These are phyloP conservation scores for Macrophomina tecta DNA, from an alignment of 2,329 filamentous ascomycete species.

Conservation along the genomic window DNA sequence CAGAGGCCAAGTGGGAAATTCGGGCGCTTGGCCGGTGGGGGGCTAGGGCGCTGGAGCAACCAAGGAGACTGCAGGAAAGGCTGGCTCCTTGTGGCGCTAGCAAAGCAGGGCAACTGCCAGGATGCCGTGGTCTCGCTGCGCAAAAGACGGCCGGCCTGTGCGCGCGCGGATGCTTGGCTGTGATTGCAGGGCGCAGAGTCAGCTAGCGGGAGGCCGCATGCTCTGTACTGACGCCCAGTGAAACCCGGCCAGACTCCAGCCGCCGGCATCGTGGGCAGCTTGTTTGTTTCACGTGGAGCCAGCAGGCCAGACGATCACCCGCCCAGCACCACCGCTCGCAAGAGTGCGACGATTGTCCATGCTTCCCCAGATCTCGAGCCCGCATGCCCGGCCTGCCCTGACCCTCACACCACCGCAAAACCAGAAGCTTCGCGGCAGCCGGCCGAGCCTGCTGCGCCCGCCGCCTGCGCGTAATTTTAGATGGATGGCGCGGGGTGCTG, in stretches of 20 bases:
- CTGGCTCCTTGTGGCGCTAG: slow-evolving; percentile 16
- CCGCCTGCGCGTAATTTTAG: not conserved
- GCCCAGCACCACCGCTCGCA: not conserved
- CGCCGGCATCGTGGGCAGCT: not conserved
- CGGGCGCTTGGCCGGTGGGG: slow-evolving; percentile 23
- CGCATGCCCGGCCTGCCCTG: not conserved
- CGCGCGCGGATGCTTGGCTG: slow-evolving; percentile 15
- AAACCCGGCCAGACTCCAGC: slow-evolving; percentile 17
- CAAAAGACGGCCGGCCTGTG: not conserved
- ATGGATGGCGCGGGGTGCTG: no score
- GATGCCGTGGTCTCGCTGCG: not conserved
- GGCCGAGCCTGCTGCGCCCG: not conserved
- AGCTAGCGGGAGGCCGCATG: slow-evolving; percentile 21
- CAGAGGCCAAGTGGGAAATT: slow-evolving; percentile 23
- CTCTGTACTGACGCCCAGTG: not conserved
- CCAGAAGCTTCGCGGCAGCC: slow-evolving; percentile 1
- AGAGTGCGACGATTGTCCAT: slow-evolving; percentile 12
- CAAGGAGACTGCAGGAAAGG: slow-evolving; percentile 12
- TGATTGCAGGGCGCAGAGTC: slow-evolving; percentile 19
- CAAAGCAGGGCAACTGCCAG: slow-evolving; percentile 19
- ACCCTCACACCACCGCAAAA: slow-evolving; percentile 17
- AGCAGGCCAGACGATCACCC: no score
- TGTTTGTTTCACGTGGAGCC: slow-evolving; percentile 1
- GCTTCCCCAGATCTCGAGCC: slow-evolving; percentile 23
- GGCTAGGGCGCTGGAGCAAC: slow-evolving; percentile 18